Percentiles rank a stretch among this genome's conserved stretches.
These are phyloP conservation scores for Massospora cicadina DNA, from an alignment of 371 early-diverging fungal genomes.

Conservation along the genomic window DNA sequence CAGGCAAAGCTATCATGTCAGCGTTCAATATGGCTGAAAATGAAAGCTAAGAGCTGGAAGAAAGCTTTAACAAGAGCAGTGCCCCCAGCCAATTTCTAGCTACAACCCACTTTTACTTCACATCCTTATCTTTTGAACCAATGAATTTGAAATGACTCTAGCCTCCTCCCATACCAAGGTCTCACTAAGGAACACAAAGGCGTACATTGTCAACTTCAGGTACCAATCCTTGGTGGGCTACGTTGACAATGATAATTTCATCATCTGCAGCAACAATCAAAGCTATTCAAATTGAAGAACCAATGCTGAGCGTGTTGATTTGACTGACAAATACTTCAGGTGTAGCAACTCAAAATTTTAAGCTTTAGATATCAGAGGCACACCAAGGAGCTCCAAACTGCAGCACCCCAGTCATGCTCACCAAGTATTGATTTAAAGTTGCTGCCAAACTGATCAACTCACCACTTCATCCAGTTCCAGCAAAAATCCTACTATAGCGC, in stretches of 20 bases:
- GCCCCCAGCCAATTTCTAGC: too few relatives aligned
- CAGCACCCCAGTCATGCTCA: constrained; percentile 37
- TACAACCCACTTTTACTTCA: too few relatives aligned
- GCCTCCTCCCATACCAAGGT: constrained; percentile 59
- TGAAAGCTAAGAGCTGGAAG: too few relatives aligned
- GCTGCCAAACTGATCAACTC: constrained; percentile 31
- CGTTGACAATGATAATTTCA: constrained; percentile 57
- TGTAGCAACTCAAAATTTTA: constrained; percentile 34
- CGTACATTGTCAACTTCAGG: constrained; percentile 26
- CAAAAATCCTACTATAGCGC: too few relatives aligned
- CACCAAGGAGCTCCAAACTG: constrained; percentile 28
- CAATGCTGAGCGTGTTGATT: constrained; percentile 38
- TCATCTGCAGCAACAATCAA: constrained; percentile 40
- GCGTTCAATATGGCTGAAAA: too few relatives aligned
- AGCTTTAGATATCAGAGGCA: constrained; percentile 37
- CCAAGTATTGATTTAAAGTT: constrained; percentile 43
- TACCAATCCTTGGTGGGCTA: constrained; percentile 56
- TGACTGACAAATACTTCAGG: constrained; percentile 47
- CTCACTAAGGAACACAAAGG: constrained; percentile 39
- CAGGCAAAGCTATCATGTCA: too few relatives aligned
- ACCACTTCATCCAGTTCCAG: constrained; percentile 27
- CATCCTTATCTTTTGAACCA: too few relatives aligned
- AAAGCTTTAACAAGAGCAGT: too few relatives aligned
- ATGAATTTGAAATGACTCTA: constrained; percentile 39
- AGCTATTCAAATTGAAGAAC: constrained; percentile 57